These are phyloP conservation scores for Aspergillus sp. DNA, from an alignment of 2,329 filamentous ascomycete genomes.

Conservation along the genomic window DNA sequence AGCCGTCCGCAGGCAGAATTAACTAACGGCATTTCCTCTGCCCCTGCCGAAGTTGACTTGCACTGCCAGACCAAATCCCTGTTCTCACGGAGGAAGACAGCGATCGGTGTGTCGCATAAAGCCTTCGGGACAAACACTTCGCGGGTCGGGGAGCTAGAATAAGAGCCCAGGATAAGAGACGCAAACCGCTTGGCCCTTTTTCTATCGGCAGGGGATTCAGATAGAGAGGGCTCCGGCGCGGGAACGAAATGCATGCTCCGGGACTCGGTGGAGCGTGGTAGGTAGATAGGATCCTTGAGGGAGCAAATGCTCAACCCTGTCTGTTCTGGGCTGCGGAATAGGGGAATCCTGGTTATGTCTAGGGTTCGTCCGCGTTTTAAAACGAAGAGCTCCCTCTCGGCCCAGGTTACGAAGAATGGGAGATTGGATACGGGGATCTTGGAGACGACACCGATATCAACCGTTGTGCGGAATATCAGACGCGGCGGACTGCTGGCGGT, in stretches of 20 bases:
- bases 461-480: not conserved
- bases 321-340: not conserved
- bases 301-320: not conserved
- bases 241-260: too few species aligned
- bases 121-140: too few species aligned
- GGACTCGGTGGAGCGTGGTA: too few species aligned
- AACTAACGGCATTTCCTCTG: not conserved
- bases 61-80: too few species aligned
- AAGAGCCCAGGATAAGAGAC: too few species aligned
- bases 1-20: not conserved
- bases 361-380: not conserved
- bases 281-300: too few species aligned
- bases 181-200: too few species aligned
- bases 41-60: not conserved
- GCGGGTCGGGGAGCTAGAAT: too few species aligned
- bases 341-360: not conserved
- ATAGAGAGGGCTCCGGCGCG: too few species aligned
- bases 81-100: too few species aligned
- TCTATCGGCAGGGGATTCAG: too few species aligned
- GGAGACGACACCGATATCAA: not conserved
- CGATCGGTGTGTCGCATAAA: too few species aligned
- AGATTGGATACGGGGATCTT: not conserved
- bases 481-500: not conserved
- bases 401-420: slow-evolving; percentile 6
- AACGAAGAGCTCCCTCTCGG: slow-evolving; percentile 1